Base-by-base conservation (phyloP, 345 rosid genomes). In the Ricinus communis region DNA sequence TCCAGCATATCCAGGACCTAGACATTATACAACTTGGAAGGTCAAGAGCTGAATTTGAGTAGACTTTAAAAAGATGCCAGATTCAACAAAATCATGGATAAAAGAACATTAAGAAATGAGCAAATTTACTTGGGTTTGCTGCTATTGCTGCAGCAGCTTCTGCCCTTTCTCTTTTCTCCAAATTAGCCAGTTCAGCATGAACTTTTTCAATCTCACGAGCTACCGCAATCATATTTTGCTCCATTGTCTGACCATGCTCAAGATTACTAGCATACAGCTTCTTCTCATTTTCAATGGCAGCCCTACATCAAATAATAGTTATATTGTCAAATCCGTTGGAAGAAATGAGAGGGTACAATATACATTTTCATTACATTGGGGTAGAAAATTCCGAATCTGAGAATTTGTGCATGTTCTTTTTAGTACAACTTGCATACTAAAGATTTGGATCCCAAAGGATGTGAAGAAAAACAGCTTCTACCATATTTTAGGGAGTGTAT, bases 271-370 rank as follows among this genome's bases (percentile, higher is more conserved):
- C 87, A 25, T 66, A 74, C 3, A 87, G 85, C 88, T 83, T 88
- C 87, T 87, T 90, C 91, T 91, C 97, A 54, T 14, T 53, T 74
- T 87, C 93, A 74, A 91, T 73, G 51, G 96, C 96, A 71, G 87
- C 81, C 74, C 97, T 94, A 76, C 6, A 31, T 64, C 40, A 67
- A 70, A 77, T 40, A 43, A 52, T 40, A 54, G 12, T n/a, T 1
- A 54, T 12, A 22, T 11, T 14, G 15, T 51, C 55, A 51, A 54
- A 54, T 25, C 59, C 59, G 11, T 54, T 24, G 10, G 12, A 16
- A 54, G 56, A 19, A 13, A 54, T n/a, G n/a, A 4, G 15, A 38
- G 1, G 16, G n/a, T 33, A 7, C 28, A 55, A 4, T 47, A 18
- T 21, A 14, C 3, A 33, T 7, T 54, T 18, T 55, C 46, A 68